Evolutionary conservation across 2,329 filamentous ascomycete genomes (phyloP), one percentile per base, ranked within the genome.

Genomic region (Fusarium domesticum): DNA sequence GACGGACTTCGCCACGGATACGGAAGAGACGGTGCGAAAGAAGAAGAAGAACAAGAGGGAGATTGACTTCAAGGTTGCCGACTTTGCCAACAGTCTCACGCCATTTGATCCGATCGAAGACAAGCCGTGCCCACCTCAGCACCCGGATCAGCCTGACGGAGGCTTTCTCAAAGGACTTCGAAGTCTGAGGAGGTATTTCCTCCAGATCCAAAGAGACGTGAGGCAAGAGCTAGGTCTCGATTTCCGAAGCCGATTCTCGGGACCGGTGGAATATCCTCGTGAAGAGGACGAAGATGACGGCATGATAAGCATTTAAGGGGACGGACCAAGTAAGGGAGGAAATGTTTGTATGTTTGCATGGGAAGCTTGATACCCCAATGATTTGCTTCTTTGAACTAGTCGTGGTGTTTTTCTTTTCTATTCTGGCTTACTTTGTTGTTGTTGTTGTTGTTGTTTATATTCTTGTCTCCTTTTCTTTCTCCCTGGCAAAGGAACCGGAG

Each of bases 31-130:
- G n/a, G 59, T 64, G 39, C 77, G 64, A 61, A 71, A 52, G 63
- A 72, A 51, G 56, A 72, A 67, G 60, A 76, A 63, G 61, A 79
- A 73, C 49, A 73, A 72, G 47, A 72, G 74, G 36, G 77, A 84
- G 54, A 91, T 95, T 62, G 88, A 96, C 65, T 84, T 98, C 70
- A 96, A 96, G 69, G 95, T 98, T 65, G 92, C 96, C 45, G 93
- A 98, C 67, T 98, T 98, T 71, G 93, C 93, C 52, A 98, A 98
- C 65, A 96, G 92, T 61, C 84, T 97, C 28, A 97, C 91, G 1
- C 87, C 89, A 4, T 86, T 93, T 54, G 90, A 96, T 59, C 69
- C 83, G 10, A 74, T 81, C 47, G 68, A 71, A 39, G 74, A 77
- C 50, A 77, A 76, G 58, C 71, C 77, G 5, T 96, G 92, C 57